Conservation (phyloP, 2,329 filamentous ascomycete species). For the Fusarium sp. region DNA sequence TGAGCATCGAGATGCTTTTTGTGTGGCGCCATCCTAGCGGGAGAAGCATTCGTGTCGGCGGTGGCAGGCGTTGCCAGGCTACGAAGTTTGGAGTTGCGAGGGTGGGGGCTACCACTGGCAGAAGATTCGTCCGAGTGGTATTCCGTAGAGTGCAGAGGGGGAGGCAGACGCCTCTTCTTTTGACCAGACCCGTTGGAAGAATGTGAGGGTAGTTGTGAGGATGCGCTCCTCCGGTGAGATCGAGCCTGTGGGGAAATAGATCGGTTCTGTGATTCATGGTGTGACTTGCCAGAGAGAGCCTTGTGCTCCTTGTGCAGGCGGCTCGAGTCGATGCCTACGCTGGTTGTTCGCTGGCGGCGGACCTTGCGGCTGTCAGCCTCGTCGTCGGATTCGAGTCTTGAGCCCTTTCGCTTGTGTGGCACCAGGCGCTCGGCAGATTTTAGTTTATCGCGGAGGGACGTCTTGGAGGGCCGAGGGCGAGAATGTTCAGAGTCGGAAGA, state of each 20-base stretch:
- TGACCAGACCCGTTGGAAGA: conserved; percentile 64
- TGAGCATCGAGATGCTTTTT: conserved; percentile 93
- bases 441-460: conserved; percentile 58
- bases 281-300: conserved; percentile 43
- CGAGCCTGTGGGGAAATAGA: conserved; percentile 71
- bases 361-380: conserved; percentile 65
- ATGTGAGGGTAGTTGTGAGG: conserved; percentile 69
- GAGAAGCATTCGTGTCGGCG: conserved; percentile 70
- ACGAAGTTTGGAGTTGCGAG: conserved; percentile 67
- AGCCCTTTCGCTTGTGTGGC: conserved; percentile 64
- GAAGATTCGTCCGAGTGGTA: conserved; percentile 77
- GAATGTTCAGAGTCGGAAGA: conserved; percentile 67
- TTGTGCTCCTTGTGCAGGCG: conserved; percentile 49
- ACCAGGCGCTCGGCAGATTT: conserved; percentile 60
- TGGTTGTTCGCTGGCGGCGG: conserved; percentile 64
- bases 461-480: conserved; percentile 55
- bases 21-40: conserved; percentile 75
- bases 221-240: conserved; percentile 71
- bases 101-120: conserved; percentile 68
- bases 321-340: conserved; percentile 51
- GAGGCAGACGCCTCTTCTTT: conserved; percentile 71
- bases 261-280: conserved; percentile 49
- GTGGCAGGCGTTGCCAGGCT: conserved; percentile 66
- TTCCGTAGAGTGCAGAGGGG: conserved; percentile 70
- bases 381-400: conserved; percentile 67